Conservation (phyloP, 345 rosid species). For the Citrus maxima region DNA sequence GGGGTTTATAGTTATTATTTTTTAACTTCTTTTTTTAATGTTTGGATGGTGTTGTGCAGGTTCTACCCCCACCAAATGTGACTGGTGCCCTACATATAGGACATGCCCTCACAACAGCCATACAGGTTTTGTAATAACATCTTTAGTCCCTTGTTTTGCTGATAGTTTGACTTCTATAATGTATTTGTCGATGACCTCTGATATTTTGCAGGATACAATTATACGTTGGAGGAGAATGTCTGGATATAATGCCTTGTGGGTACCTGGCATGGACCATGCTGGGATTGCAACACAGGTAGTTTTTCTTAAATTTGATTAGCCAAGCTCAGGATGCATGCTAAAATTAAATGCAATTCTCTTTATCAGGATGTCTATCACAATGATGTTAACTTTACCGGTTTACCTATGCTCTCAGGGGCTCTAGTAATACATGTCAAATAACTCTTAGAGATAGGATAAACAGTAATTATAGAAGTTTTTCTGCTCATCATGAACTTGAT, state of each 20-base stretch:
- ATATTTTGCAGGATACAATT: conserved; percentile 63
- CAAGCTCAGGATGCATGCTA: not conserved
- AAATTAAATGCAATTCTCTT: not conserved
- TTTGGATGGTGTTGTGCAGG: conserved; percentile 39
- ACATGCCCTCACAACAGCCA: conserved; percentile 88
- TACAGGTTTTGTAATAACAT: conserved; percentile 52
- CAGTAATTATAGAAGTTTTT: not conserved
- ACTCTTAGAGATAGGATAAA: not conserved
- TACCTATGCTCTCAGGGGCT: not conserved
- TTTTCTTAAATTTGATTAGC: not conserved
- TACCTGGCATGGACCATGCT: conserved; percentile 96
- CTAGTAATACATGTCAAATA: not conserved
- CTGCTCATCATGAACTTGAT: not conserved
- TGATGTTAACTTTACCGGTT: not conserved
- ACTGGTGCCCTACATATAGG: conserved; percentile 97
- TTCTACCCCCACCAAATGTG: conserved; percentile 98
- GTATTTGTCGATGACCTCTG: not conserved
- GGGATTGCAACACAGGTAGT: conserved; percentile 97
- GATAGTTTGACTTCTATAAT: not conserved
- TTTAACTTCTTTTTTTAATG: not conserved
- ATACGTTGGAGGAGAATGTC: conserved; percentile 97
- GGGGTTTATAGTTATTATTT: not conserved
- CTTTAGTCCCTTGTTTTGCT: not conserved
- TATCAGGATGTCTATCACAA: not conserved
- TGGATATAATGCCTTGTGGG: conserved; percentile 92